Evolutionary conservation across 1,284 basidiomycete genomes (phyloP).

Genomic region (Puccinia novopanici): DNA sequence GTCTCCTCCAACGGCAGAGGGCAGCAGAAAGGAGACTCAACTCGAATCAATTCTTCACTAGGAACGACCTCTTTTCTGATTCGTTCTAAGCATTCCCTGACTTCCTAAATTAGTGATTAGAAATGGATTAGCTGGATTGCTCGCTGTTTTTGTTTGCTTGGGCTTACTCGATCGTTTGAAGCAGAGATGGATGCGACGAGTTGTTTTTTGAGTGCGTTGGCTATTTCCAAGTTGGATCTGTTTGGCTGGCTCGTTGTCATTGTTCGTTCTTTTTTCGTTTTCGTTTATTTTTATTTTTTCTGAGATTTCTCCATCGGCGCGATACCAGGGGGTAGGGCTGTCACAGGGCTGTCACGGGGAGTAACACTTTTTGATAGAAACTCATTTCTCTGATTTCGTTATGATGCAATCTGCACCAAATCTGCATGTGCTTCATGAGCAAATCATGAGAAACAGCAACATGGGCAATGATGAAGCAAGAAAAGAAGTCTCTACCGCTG

Average conservation of each 20-base stretch:
- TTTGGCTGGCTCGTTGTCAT: slow-evolving; percentile 29
- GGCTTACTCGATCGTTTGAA: slow-evolving; percentile 17
- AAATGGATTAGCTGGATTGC: background rate
- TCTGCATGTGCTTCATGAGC: too few relatives aligned
- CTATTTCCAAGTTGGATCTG: slow-evolving; percentile 26
- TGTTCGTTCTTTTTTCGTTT: background rate
- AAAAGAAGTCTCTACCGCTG: too few relatives aligned
- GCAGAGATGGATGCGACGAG: background rate
- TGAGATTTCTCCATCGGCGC: background rate
- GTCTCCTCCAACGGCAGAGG: background rate
- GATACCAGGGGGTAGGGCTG: background rate
- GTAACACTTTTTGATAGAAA: too few relatives aligned
- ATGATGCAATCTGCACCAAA: too few relatives aligned
- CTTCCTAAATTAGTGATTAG: background rate
- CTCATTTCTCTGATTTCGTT: too few relatives aligned
- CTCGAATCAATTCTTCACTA: slow-evolving; percentile 45
- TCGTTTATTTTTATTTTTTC: background rate
- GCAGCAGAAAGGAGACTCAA: background rate
- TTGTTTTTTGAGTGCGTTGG: slow-evolving; percentile 45
- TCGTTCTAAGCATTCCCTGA: slow-evolving; percentile 27
- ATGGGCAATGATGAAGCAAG: too few relatives aligned
- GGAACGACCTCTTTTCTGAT: slow-evolving; percentile 35
- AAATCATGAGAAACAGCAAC: too few relatives aligned
- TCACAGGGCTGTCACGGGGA: background rate
- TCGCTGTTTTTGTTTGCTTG: background rate